phyloP scores from a whole-genome alignment of 768 basidiomycete genomes.

The Collybia nuda region DNA sequence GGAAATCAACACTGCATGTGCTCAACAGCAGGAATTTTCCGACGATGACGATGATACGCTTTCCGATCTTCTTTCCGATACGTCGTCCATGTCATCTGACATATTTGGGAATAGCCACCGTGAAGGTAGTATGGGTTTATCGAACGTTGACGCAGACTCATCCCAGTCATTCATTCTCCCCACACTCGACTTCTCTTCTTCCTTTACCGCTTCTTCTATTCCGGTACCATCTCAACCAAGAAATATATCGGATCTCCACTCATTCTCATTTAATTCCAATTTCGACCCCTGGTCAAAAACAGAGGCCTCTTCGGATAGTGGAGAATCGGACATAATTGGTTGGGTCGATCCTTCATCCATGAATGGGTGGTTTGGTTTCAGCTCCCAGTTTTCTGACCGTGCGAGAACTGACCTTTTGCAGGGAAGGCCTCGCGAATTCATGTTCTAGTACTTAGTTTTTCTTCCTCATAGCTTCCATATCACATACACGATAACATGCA shows the following conservation, averaged over 20 bases:
- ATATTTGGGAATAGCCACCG: conserved; percentile 11
- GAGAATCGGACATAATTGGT: conserved; percentile 12
- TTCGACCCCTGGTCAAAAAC: conserved; percentile 31
- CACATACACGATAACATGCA: too few relatives aligned
- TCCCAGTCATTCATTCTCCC: conserved; percentile 75
- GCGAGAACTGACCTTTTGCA: conserved; percentile 1
- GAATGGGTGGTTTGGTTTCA: conserved; percentile 40
- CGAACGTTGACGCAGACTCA: conserved; percentile 38
- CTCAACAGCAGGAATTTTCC: conserved; percentile 19
- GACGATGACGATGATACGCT: conserved; percentile 26
- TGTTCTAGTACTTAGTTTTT: not conserved
- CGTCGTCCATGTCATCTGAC: conserved; percentile 28
- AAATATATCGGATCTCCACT: conserved; percentile 6
- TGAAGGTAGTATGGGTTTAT: conserved; percentile 11
- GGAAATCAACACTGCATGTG: conserved; percentile 37
- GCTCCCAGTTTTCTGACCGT: conserved; percentile 30
- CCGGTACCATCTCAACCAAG: conserved; percentile 7
- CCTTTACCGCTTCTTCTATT: conserved; percentile 27
- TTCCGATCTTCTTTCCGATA: conserved; percentile 30
- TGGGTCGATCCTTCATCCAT: conserved; percentile 27
- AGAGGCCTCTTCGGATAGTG: conserved; percentile 14
- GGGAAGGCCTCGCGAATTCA: not conserved
- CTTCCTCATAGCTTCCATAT: not conserved
- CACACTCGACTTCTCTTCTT: conserved; percentile 69
- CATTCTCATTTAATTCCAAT: conserved; percentile 20